Base-by-base conservation (phyloP, 768 basidiomycete species). In the Mycena galopus region DNA sequence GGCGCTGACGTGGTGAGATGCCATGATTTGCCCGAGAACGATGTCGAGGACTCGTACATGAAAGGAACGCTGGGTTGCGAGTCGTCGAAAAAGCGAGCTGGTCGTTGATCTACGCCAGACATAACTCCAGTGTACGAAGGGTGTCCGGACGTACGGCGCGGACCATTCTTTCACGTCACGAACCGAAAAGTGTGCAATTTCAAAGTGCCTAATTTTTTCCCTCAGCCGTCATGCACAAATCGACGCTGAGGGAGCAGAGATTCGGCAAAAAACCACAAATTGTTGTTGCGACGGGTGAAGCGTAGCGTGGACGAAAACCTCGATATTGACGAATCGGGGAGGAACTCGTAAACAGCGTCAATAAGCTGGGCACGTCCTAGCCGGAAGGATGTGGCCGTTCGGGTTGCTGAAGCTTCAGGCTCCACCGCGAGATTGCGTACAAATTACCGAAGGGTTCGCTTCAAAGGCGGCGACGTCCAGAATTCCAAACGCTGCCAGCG, bases 401-500 rank as follows among this genome's bases (percentile, higher is more conserved):
- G n/a, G n/a, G 1, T 9, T 33, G 8, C 23, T 51, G 47, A 29
- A 64, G 53, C 16, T 50, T 29, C 23, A 64, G 47, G 63, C 17
- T 51, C 25, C 37, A 64, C 47, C 32, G 12, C 11, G 51, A 47
- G 53, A 1, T 25, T 4, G 23, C 51, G 47, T 50, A 64, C 47
- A 33, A 33, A 23, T 5, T n/a, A n/a, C n/a, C n/a, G n/a, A n/a
- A n/a, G n/a, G n/a, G n/a, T n/a, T n/a, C n/a, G n/a, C n/a, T n/a
- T n/a, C n/a, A n/a, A n/a, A n/a, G 63, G 32, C n/a, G 50, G 47
- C 16, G 63, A 64, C 19, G 63, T 32, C 50, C 63, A 64, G 32
- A 64, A 53, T 51, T 64, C 47, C 21, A 64, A n/a, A 10, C 63
- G 63, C 29, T 64, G n/a, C n/a, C n/a, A n/a, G n/a, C n/a, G n/a